Evolutionary conservation across 176 grass and related monocot species (phyloP).

Genomic region (Bonia amplexicaulis): DNA sequence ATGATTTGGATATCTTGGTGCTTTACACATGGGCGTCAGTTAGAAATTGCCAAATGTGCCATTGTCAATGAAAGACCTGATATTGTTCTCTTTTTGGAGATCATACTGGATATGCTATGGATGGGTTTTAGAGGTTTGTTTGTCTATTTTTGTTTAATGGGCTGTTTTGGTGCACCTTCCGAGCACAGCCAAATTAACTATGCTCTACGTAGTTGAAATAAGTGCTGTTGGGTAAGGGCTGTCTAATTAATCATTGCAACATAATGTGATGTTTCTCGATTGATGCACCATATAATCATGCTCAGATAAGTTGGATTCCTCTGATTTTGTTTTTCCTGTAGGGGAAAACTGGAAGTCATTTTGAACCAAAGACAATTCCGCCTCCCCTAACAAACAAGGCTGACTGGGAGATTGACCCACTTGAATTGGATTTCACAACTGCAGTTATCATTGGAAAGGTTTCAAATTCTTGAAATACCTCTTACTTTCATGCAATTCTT

Average conservation of each 20-base stretch:
- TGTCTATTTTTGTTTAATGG: neutral
- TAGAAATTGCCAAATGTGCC: neutral
- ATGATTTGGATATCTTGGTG: neutral
- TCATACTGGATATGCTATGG: neutral
- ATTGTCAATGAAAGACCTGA: neutral
- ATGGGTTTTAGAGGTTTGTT: neutral
- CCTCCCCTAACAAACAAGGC: conserved; percentile 95
- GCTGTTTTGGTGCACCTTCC: conserved; percentile 9
- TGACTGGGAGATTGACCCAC: conserved; percentile 98
- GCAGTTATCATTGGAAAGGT: conserved; percentile 87
- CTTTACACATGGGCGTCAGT: neutral
- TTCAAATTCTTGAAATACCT: neutral
- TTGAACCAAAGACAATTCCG: conserved; percentile 90
- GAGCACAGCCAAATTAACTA: conserved; percentile 12
- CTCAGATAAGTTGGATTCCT: neutral
- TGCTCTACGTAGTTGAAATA: conserved; percentile 1
- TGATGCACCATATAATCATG: neutral
- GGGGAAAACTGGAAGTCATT: conserved; percentile 99
- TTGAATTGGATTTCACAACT: conserved; percentile 86
- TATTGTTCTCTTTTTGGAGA: neutral
- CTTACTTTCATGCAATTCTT: conserved; percentile 1
- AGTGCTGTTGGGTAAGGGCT: neutral
- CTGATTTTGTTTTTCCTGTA: conserved; percentile 33
- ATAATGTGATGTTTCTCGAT: conserved; percentile 5
- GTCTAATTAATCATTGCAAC: neutral